Evolutionary conservation across 257 asterid species (phyloP), one percentile per base, ranked within the genome.

Genomic region (Euphrasia confusa): DNA sequence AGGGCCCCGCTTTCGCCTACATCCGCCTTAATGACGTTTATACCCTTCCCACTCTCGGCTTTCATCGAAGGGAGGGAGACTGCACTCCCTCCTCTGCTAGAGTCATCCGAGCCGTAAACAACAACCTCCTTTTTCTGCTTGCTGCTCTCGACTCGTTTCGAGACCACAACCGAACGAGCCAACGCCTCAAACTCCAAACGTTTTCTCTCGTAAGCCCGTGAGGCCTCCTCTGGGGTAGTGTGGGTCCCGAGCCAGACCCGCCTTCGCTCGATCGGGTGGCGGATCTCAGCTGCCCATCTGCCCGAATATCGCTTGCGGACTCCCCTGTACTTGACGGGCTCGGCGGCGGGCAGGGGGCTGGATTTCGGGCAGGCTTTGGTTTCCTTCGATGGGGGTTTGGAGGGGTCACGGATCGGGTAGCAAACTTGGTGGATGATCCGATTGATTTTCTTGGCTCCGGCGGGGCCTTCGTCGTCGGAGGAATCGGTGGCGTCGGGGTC

Each of bases 401-500:
- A 57, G 2, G 39, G 11, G 11, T 48, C 73, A 12, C 45, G 64
- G 10, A 70, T 37, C 0, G 90, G 90, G 3, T 80, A n/a, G 40
- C 58, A 54, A 45, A 86, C 74, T 68, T 86, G 90, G 9, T 65
- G 84, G 30, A 88, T 71, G 12, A 86, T 32, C 13, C 82, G 80
- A 50, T 83, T 91, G 2, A 71, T 74, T 62, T 67, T 81, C 72
- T 61, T 78, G 60, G 37, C 60, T 3, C 14, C 9, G 13, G n/a
- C 4, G 11, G 54, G 47, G 6, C 65, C 68, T 48, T 84, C 97
- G 40, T 92, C 98, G 56, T 81, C 93, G 0, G 98, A 88, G 0
- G 93, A 83, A 67, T 92, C 98, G 7, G 98, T 91, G 11, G 96
- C 98, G 73, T 88, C 81, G 12, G 98, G 98, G 63, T 91, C 98